Evolutionary conservation across 202 grass and related monocot species (phyloP), one percentile per base, ranked within the genome.

Genomic region (Panicum hallii): DNA sequence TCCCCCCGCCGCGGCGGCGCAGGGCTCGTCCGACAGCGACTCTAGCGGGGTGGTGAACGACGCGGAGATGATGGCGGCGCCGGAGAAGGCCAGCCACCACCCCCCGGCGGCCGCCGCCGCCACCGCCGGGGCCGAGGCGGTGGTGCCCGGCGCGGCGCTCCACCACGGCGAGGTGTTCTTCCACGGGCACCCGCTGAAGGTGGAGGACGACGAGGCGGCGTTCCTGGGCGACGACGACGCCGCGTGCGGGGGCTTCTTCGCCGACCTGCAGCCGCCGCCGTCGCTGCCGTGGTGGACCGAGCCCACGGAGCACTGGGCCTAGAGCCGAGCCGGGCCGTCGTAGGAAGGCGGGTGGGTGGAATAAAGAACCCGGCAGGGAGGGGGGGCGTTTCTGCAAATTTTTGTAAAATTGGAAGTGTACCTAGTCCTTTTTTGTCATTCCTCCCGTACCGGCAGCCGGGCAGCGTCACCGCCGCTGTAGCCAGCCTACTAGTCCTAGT

Each of bases 41-140:
- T 95, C 93, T 0, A 95, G 93, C 64, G 90, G 79, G 3, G 90
- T 95, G 53, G 63, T 90, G 36, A 95, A 87, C 84, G 90, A 95
- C 50, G 55, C 85, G 20, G 86, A 86, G 40, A 41, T 63, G 43
- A 41, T 63, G 43, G 43, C 8, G 38, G 63, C 44, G 15, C 54
- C 63, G 11, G 66, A 63, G 17, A 69, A 79, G 75, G 22, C 28
- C 36, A 38, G 36, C 36, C 4, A 4, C 10, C 26, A 13, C 11
- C 44, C 77, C 0, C 49, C 74, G 20, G 42, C 68, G 2, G 58
- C 54, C 4, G 72, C 60, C 3, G 76, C 80, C 0, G 72, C 58
- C 4, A 70, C 76, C 1, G 75, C 83, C 2, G 72, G 60, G 48
- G 14, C 85, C 4, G 87, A 67, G 55, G 83, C 81, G 38, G 75